Base-by-base conservation (phyloP, 805 yeast species). In the Hanseniaspora clermontiae region DNA sequence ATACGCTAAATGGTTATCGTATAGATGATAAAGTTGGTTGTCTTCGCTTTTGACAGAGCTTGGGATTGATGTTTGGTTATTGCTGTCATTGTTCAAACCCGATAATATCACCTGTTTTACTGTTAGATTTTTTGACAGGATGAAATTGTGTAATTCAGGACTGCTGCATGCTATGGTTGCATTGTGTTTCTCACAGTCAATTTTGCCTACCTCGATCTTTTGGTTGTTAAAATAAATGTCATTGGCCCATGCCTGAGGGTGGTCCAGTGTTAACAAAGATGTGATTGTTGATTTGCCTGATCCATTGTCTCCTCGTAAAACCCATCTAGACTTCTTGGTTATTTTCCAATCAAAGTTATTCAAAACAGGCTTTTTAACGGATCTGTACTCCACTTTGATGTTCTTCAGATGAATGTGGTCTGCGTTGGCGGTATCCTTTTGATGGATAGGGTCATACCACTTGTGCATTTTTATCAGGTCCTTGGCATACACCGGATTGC, bases 231-330 rank as follows among this genome's bases (percentile, higher is more conserved):
- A 76, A 48, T 88, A 72, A 24, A 93, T 75, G 24, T 77, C 79
- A 5, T 80, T 76, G 61, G 80, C 83, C 97, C 97, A 91, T 1
- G 96, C 83, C 69, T 91, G 96, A 1, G 98, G 98, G 66, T 91
- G 98, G 63, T 91, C 98, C 4, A 95, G 89, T 0, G 96, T 89
- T 32, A 91, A 74, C 48, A 93, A 67, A 1, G 97, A 80, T 15
- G 93, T 69, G 27, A 91, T 70, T 0, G 98, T 93, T 1, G 96
- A 86, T 67, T 91, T 91, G 0, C 98, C 98, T 0, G 95, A 77
- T 0, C 98, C 98, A 61, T 93, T 91, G 58, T 81, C 79, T 2
- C 98, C 98, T 57, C 84, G 72, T 34, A 91, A 75, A 65, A 93
- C 95, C 95, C 97, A 88, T 63, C 79, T 83, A 39, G 87, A 85